phyloP scores from a whole-genome alignment of 257 asterid genomes.

The Solanum infundibuliforme region DNA sequence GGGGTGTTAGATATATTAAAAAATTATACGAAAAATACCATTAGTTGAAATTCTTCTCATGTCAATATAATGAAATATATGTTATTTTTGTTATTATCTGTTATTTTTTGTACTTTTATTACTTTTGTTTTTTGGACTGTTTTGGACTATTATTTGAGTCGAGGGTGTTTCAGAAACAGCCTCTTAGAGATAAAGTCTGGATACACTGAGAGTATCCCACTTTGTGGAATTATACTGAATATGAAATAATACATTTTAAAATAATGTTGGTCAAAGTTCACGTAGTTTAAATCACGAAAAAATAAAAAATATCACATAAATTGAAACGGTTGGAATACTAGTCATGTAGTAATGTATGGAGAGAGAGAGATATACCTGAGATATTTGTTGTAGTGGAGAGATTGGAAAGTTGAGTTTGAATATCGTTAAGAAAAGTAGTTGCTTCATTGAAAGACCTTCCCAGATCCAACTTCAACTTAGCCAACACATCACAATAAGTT shows the following conservation, averaged over 20 bases:
- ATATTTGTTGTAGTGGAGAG: conserved; percentile 3
- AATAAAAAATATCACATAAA: no score
- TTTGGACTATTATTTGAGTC: neutral
- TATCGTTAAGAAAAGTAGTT: conserved; percentile 11
- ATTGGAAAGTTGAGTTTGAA: conserved; percentile 16
- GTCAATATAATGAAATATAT: neutral
- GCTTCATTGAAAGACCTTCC: conserved; percentile 13
- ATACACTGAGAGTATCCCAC: no score
- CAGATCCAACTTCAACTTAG: conserved; percentile 18
- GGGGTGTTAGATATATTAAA: no score
- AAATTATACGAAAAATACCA: no score
- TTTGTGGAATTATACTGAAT: no score
- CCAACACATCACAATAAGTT: conserved; percentile 13
- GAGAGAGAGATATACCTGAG: neutral
- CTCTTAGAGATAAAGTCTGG: no score
- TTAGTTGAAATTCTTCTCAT: no score
- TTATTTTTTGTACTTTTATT: neutral
- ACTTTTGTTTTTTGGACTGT: neutral
- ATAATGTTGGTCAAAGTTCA: neutral
- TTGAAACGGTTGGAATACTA: no score
- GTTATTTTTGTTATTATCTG: rapidly evolving
- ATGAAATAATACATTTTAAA: neutral
- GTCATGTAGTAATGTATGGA: no score
- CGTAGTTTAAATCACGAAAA: no score
- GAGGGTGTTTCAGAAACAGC: neutral